A percentile compares a stretch with the other conserved stretches of the same genome.
These are phyloP conservation scores for Quercus bicolor DNA, from an alignment of 306 rosid genomes.

Conservation along the genomic window DNA sequence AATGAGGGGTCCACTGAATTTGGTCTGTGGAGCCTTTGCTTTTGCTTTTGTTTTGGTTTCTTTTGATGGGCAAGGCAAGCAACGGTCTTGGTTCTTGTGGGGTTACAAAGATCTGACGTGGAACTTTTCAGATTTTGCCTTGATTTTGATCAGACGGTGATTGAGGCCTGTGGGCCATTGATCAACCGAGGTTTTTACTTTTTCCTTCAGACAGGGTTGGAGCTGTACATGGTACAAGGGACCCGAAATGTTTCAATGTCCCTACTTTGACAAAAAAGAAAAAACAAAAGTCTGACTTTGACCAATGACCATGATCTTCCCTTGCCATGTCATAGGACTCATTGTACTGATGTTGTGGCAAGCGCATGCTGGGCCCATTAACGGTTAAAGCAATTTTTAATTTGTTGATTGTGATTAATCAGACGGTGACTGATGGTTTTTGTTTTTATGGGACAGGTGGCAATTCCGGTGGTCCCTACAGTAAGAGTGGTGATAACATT, in stretches of 20 bases:
- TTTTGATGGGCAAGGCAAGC: conserved; percentile 33
- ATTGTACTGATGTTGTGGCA: not conserved
- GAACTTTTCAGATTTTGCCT: not conserved
- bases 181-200: not conserved
- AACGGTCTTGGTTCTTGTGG: conserved; percentile 16
- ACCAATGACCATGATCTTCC: not conserved
- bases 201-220: not conserved
- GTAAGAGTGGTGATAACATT: conserved; percentile 94
- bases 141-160: conserved; percentile 4
- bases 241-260: not conserved
- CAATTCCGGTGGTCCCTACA: conserved; percentile 93
- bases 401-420: not conserved
- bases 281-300: not conserved
- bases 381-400: not conserved
- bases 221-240: not conserved
- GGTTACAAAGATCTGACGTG: conserved; percentile 4
- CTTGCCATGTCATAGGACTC: conserved; percentile 1
- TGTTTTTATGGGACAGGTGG: conserved; percentile 54
- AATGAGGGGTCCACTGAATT: not conserved
- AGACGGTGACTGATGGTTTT: not conserved
- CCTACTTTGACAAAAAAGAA: not conserved
- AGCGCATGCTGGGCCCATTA: not conserved
- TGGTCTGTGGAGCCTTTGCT: not conserved
- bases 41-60: conserved; percentile 23
- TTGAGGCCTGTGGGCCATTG: not conserved